These are phyloP conservation scores for Rhododendron simsii DNA, from an alignment of 148 eudicot species.

Conservation along the genomic window DNA sequence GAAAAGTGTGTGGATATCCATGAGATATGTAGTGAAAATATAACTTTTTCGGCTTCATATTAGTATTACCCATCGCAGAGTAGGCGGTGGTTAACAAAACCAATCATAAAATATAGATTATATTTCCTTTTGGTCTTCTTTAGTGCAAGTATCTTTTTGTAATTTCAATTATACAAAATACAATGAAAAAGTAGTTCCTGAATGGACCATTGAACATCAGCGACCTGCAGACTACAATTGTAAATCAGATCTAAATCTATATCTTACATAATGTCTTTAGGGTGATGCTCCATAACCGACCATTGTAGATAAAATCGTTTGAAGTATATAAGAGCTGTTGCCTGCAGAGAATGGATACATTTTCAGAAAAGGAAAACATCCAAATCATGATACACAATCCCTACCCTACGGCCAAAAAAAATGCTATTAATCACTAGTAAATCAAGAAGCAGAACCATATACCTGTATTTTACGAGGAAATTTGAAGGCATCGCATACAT, in stretches of 20 bases:
- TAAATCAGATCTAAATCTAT: background rate
- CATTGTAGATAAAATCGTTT: conserved; percentile 93
- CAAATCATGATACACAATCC: background rate
- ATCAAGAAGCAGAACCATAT: conserved; percentile 3
- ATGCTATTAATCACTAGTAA: background rate
- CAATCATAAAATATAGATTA: background rate
- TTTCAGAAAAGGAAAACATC: conserved; percentile 10
- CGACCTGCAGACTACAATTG: background rate
- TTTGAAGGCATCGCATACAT: conserved; percentile 79
- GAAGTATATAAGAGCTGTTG: conserved; percentile 87
- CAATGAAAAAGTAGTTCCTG: background rate
- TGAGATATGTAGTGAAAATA: background rate
- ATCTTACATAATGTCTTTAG: conserved; percentile 87
- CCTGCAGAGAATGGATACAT: conserved; percentile 41
- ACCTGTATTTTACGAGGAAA: conserved; percentile 98
- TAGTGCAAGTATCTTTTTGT: background rate
- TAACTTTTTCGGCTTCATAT: background rate
- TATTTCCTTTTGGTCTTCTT: background rate
- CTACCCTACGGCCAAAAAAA: background rate
- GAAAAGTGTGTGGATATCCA: background rate
- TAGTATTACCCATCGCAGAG: background rate
- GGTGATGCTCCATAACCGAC: conserved; percentile 99
- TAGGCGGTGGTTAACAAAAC: background rate
- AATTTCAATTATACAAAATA: background rate
- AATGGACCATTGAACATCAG: background rate